Evolutionary conservation across 2,329 filamentous ascomycete genomes (phyloP), one percentile per base, ranked within the genome.

Genomic region (Truncatella angustata): DNA sequence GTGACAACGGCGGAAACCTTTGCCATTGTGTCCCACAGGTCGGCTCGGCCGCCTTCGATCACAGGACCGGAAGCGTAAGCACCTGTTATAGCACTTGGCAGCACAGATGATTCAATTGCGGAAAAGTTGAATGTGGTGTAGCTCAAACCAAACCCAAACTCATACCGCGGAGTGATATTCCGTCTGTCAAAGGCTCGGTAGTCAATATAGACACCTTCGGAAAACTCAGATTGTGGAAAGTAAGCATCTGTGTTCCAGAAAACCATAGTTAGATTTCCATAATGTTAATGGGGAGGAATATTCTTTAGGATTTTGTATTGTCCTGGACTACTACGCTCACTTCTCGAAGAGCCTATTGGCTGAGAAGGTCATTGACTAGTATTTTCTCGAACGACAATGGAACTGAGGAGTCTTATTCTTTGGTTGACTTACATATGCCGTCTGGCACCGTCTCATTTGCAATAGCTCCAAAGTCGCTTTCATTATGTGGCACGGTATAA

Each of bases 51-150:
- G 40, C 75, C 75, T 37, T 69, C 63, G 4, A 62, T 58, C 9
- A 77, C 57, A 2, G 58, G 53, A 0, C 69, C 68, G 0, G 61
- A 62, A 2, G 74, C 72, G 44, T 66, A 70, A 43, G 67, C 60
- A 5, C 55, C 58, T 4, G 21, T 42, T 14, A 14, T 32, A 7
- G 14, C 14, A 14, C 14, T 32, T 14, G 18, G 14, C 5, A 36
- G 11, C 6, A 20, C 21, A n/a, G 45, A 14, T 7, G 20, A 14
- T 23, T 21, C 5, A 21, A 60, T 60, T 49, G 73, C 70, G 5
- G 79, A 75, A 63, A 82, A 86, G 18, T 73, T 72, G 67, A 88
- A 90, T 7, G 76, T 84, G 2, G 87, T 88, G 70, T 90, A 90
- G 28, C 84, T 75, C 4, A 88, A 72, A 0, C 85, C 85, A 59